phyloP scores from a whole-genome alignment of 805 yeast genomes.

The Brettanomyces naardenensis region DNA sequence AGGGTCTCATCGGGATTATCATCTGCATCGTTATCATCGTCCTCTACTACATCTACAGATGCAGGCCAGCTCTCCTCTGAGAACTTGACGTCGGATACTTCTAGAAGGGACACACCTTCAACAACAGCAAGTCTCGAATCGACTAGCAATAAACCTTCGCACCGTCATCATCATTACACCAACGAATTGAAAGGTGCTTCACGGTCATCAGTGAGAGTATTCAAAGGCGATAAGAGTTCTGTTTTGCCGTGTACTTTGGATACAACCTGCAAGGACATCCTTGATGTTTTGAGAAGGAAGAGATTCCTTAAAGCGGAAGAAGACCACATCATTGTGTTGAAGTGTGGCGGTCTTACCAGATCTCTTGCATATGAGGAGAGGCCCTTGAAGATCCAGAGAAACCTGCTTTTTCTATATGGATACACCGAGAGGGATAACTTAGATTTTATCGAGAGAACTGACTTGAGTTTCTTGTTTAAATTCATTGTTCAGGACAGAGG shows the following conservation, averaged over 20 bases:
- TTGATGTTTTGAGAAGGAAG: constrained; percentile 66
- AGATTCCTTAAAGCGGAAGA: constrained; percentile 63
- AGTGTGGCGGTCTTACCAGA: constrained; percentile 70
- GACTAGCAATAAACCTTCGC: not conserved
- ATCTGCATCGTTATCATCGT: constrained; percentile 1
- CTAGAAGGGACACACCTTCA: constrained; percentile 3
- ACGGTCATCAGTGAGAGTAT: constrained; percentile 50
- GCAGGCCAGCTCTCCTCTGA: not conserved
- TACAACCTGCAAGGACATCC: constrained; percentile 67
- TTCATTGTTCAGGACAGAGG: constrained; percentile 71
- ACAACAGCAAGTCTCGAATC: not conserved
- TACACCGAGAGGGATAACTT: constrained; percentile 70
- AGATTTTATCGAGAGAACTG: constrained; percentile 75
- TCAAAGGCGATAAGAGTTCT: constrained; percentile 72
- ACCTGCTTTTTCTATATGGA: constrained; percentile 67
- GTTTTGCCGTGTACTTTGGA: constrained; percentile 75
- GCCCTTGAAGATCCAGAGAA: constrained; percentile 73
- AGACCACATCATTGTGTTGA: constrained; percentile 67
- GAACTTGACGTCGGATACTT: constrained; percentile 1
- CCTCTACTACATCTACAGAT: not conserved
- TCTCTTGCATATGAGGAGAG: constrained; percentile 63
- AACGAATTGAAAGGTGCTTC: constrained; percentile 25
- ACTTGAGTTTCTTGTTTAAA: constrained; percentile 72
- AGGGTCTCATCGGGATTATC: constrained; percentile 1
- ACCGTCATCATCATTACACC: constrained; percentile 6